Base-by-base conservation (phyloP, 1,284 basidiomycete species). In the Malassezia yamatoensis region DNA sequence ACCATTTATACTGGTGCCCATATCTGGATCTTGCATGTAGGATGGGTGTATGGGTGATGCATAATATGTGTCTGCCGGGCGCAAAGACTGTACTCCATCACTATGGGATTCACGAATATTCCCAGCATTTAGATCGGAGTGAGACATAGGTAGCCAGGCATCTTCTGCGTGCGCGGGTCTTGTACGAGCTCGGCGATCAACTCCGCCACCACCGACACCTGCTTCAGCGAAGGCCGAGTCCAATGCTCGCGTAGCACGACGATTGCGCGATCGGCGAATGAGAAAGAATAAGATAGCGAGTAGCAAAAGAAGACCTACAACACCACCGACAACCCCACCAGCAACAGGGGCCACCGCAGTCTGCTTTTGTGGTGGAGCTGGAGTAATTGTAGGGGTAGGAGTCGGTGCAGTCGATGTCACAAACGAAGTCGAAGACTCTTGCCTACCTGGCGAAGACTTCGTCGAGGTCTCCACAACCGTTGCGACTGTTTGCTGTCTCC, bases 301-400 rank as follows among this genome's bases (percentile, higher is more conserved):
- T 10, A 58, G 18, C 13, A 58, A 16, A 5, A 42, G 41, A 12
- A 53, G 20, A 9, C 55, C 55, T 2, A 53, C 55, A 15, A 58
- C 55, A 20, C 55, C 55, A 16, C 55, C 55, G 13, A 58, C 51
- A 16, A 58, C 55, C 16, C 55, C 55, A 20, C 55, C 55, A 13
- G 41, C 55, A 8, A 58, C 55, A 13, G 55, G 34, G 8, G 50
- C 55, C 5, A n/a, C 40, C 8, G 35, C 13, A 6, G 49, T 51
- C 12, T 41, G 46, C 18, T 48, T n/a, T 10, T 32, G 16, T 13
- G n/a, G 13, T 21, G n/a, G 36, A n/a, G 45, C 33, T 10, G 47
- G 40, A 7, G 21, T 24, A 7, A 29, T 13, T 15, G 40, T 34
- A 4, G 45, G 52, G 8, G 44, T 9, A n/a, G 47, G 47, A 13